Conservation (phyloP, 768 basidiomycete species). For the Tulasnella sp. region DNA sequence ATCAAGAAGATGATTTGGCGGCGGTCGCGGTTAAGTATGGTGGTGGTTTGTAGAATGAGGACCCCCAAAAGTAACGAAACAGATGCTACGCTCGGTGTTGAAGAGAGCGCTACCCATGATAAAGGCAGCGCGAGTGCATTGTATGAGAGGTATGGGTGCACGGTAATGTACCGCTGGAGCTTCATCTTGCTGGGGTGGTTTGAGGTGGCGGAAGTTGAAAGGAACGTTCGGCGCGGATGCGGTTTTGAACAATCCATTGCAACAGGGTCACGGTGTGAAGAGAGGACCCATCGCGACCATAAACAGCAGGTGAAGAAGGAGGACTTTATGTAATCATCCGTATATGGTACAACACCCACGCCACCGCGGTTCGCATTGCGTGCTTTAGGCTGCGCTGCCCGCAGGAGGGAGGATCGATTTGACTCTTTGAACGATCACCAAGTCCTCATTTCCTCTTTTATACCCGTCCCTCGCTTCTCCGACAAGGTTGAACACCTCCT, state of each 20-base stretch:
- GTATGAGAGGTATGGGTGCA: background rate
- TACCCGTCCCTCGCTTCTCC: conserved; percentile 25
- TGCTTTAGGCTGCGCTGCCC: background rate
- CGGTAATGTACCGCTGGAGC: background rate
- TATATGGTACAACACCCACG: background rate
- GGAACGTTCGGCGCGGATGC: background rate
- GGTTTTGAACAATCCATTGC: background rate
- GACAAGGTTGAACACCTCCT: conserved; percentile 20
- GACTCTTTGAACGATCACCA: background rate
- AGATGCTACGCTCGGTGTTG: background rate
- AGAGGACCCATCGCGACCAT: background rate
- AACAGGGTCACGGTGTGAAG: background rate
- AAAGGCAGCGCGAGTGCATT: background rate
- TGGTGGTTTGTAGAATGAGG: conserved; percentile 7
- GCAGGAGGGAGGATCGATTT: conserved; percentile 6
- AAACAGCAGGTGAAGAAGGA: background rate
- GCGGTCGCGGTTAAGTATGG: background rate
- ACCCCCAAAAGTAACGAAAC: background rate
- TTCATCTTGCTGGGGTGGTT: background rate
- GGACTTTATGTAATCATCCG: background rate
- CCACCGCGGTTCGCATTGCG: background rate
- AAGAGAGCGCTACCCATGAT: background rate
- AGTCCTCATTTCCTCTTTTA: conserved; percentile 19
- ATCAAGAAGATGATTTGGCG: background rate
- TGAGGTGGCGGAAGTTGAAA: background rate